Evolutionary conservation across 345 rosid species (phyloP), one percentile per base, ranked within the genome.

Genomic region (Eutrema heterophyllum): DNA sequence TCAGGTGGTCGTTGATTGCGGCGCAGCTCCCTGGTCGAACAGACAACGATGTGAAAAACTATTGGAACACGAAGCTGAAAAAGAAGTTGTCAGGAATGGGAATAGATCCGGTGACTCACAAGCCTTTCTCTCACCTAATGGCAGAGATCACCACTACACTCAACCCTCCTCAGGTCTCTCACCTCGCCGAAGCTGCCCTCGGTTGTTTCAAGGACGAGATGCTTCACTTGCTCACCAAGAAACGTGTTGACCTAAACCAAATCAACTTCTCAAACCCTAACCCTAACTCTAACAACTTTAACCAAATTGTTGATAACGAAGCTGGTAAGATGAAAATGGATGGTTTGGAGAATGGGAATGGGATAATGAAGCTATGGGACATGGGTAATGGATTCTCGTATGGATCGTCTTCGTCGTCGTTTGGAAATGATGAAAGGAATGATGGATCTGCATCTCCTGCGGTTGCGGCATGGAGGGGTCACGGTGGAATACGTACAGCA

Each of bases 201-300:
- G 98, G 98, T 33, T 96, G 98, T 87, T 96, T 95, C 81, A 90
- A 95, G 64, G 99, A 95, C 66, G 98, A 95, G 69, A 95, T 95
- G 98, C 94, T 91, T 59, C 98, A 89, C 83, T 92, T 92, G 73
- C 96, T 95, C 62, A 89, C 97, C 52, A 95, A 90, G 89, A 95
- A 89, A 73, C 85, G 89, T 24, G 84, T 92, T 15, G 91, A 90
- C 76, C 88, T 85, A 83, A 93, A 92, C 80, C 84, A 84, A 55
- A 64, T 70, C 72, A 77, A 77, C 76, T 77, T 77, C 57, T 58
- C 80, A 32, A 63, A n/a, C 67, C 72, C 63, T 65, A 70, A 49
- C 33, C 44, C 78, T 39, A 65, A 38, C 60, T 18, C 67, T 84
- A 87, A 52, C 86, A 83, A 68, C 74, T 55, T 74, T 15, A 73